Evolutionary conservation across 768 basidiomycete genomes (phyloP), one percentile per base, ranked within the genome.

Genomic region (Roridomyces roridus): DNA sequence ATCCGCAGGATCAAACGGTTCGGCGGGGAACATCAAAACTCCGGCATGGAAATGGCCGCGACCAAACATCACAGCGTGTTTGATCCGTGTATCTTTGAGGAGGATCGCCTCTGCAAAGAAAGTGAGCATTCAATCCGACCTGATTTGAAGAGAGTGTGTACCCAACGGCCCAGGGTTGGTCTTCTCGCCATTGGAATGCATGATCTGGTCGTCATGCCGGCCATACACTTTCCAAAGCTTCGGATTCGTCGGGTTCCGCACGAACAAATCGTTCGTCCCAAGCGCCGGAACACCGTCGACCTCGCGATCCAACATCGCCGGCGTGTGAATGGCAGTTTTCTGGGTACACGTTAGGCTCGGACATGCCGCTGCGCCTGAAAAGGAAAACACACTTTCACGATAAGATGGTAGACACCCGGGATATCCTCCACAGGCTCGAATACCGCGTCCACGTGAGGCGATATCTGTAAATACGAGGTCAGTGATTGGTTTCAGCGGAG

Each of bases 181-280:
- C 77, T 78, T 77, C 62, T 79, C 77, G 10, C 77, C 78, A 17
- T 70, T 78, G 6, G 69, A 72, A 28, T 77, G 72, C 62, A 79
- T 72, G 49, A 80, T 77, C 53, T 79, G 78, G 48, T 81, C 80
- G 51, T 81, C 79, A 11, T 50, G 46, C 18, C 74, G 63, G 2
- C 76, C 76, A 37, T 49, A 55, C 34, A 83, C 63, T 47, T 63
- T 72, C 70, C 68, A 80, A 6, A 73, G 18, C 2, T 71, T 63
- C 8, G 72, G 46, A 6, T 73, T 71, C 4, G 66, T 70, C 0
- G 81, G 77, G 57, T 83, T 79, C 40, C 70, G 72, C 1, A 73
- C 47, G 17, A 83, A 64, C 5, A 82, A 43, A 59, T 82, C 81
- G 0, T 69, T 66, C 0, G 80, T 77, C 2, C 70, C 63, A 34